Evolutionary conservation across 345 rosid species (phyloP).

Genomic region (Excoecaria cochinchinensis): DNA sequence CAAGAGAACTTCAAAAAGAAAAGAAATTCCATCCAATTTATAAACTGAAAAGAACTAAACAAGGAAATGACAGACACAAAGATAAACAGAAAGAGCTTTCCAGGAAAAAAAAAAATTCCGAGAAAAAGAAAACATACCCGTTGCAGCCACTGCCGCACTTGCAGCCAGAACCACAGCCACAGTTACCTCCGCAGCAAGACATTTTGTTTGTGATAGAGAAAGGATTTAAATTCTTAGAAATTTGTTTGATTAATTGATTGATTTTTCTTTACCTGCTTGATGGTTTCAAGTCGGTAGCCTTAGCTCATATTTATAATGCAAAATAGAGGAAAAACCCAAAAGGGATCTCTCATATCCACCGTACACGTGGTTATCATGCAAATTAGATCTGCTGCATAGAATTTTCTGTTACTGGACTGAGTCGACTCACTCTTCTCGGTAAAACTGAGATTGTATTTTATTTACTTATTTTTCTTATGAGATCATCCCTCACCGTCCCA

Average conservation of each 20-base stretch:
- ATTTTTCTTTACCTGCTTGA: neutral
- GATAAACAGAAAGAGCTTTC: no score
- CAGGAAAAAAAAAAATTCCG: no score
- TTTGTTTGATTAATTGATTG: neutral
- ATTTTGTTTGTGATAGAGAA: neutral
- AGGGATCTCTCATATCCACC: constrained; percentile 4
- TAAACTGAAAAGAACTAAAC: no score
- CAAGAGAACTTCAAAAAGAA: no score
- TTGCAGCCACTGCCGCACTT: constrained; percentile 18
- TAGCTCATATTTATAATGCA: constrained; percentile 14
- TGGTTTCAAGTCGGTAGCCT: neutral
- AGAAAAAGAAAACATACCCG: neutral
- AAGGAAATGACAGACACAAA: no score
- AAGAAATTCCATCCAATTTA: no score
- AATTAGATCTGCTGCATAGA: no score
- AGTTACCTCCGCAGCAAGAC: constrained; percentile 21
- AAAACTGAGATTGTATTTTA: no score
- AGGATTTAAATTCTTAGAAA: neutral
- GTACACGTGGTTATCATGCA: constrained; percentile 34
- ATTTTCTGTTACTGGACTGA: no score
- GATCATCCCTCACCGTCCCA: no score
- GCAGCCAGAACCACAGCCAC: constrained; percentile 27
- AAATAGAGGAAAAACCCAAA: neutral
- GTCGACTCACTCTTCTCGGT: no score
- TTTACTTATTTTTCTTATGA: no score